Base-by-base conservation (phyloP, 1,139 yeast species). In the Martiniozyma asiatica region DNA sequence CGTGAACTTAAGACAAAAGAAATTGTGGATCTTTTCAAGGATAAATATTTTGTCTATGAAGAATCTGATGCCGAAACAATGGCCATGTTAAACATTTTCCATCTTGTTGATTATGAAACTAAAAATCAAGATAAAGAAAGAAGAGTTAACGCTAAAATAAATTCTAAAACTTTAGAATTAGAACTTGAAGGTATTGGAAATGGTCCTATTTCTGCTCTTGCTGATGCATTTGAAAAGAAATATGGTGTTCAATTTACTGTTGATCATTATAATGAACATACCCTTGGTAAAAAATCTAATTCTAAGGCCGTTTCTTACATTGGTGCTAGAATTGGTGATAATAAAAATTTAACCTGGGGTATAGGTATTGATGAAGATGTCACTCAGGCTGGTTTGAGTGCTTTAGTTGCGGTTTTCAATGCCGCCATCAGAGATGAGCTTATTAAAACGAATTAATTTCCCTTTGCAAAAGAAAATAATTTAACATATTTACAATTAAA, bases 361-460 rank as follows among this genome's bases (percentile, higher is more conserved):
- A 85, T 84, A 34, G 97, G 96, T 48, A 75, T 87, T 37, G 75
- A 85, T 51, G 84, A 79, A 53, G 97, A 89, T 65, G 95, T 85
- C 25, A 77, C 93, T 20, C 84, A 78, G 48, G 94, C 97, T 26
- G 77, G 94, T 11, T 72, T 82, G 58, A 68, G 73, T 45, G 81
- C 96, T 12, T 66, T 87, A 35, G 57, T 85, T 26, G 74, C 93
- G 25, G 73, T 82, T 33, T 63, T 84, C 39, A 85, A 84, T 43
- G 41, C 39, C 19, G 41, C 42, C 15, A 37, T 46, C 11, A 34
- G 40, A 18, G 40, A 30, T 14, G 43, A 45, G 9, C 33, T 43
- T 11, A 22, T 37, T 13, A 31, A 22, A 24, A 14, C n/a, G n/a
- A n/a, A n/a, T n/a, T n/a, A n/a, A n/a, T n/a, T n/a, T n/a, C n/a